These are phyloP conservation scores for Lachnellula subtilissima DNA, from an alignment of 2,329 filamentous ascomycete species.

Conservation along the genomic window DNA sequence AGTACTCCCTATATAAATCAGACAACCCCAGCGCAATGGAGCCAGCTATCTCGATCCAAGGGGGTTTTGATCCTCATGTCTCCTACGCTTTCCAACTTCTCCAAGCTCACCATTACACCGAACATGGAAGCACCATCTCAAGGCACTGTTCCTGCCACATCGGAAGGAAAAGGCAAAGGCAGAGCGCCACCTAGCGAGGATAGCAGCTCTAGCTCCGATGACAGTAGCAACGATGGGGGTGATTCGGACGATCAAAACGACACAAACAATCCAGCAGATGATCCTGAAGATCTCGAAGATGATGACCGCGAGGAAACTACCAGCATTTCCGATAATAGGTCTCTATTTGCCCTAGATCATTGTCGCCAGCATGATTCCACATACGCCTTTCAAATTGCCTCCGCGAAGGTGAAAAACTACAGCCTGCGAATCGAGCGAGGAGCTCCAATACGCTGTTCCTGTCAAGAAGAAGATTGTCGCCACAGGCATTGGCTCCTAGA, in stretches of 20 bases:
- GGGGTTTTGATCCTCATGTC: conserved; percentile 25
- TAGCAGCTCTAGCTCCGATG: conserved; percentile 1
- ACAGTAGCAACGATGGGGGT: conserved; percentile 8
- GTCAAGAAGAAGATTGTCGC: conserved; percentile 15
- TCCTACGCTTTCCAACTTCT: conserved; percentile 24
- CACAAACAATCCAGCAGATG: background rate
- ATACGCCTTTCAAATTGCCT: conserved; percentile 29
- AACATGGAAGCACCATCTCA: conserved; percentile 24
- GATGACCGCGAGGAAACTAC: background rate
- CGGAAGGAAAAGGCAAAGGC: conserved; percentile 19
- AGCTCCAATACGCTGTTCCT: conserved; percentile 20
- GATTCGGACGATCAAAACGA: conserved; percentile 1
- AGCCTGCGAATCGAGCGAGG: conserved; percentile 20
- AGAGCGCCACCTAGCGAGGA: conserved; percentile 10
- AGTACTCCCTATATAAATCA: conserved; percentile 22
- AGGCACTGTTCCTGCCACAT: conserved; percentile 4
- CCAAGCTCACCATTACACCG: conserved; percentile 26
- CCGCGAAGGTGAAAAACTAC: conserved; percentile 22
- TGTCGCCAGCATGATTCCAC: conserved; percentile 18
- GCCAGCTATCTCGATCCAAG: conserved; percentile 6
- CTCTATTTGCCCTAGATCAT: conserved; percentile 22
- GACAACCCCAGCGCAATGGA: conserved; percentile 19
- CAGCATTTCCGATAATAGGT: background rate
- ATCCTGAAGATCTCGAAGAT: background rate
- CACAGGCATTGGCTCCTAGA: conserved; percentile 25